These are phyloP conservation scores for Microdochium trichocladiopsis DNA, from an alignment of 2,329 filamentous ascomycete genomes.

Conservation along the genomic window DNA sequence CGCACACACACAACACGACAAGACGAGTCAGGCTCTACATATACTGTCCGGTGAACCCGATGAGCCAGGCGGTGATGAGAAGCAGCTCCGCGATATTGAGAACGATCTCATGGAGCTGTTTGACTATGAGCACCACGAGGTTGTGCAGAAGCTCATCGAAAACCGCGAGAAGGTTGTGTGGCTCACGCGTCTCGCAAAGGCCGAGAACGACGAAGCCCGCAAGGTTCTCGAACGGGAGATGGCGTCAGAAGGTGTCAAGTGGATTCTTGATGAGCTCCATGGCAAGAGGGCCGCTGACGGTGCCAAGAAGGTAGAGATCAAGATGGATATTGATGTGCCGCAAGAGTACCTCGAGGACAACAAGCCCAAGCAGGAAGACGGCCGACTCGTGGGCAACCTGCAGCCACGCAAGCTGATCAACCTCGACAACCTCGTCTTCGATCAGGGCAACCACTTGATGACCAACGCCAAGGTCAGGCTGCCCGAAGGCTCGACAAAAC, in stretches of 20 bases:
- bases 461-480: conserved; percentile 95
- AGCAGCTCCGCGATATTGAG: conserved; percentile 84
- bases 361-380: conserved; percentile 51
- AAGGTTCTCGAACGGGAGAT: conserved; percentile 83
- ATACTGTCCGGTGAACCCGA: conserved; percentile 73
- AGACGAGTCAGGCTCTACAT: conserved; percentile 76
- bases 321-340: conserved; percentile 86
- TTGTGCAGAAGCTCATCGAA: conserved; percentile 83
- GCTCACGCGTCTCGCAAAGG: conserved; percentile 81
- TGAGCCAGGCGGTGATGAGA: conserved; percentile 68
- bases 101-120: conserved; percentile 98
- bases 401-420: conserved; percentile 86
- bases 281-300: conserved; percentile 59
- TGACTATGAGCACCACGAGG: conserved; percentile 91
- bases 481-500: conserved; percentile 89
- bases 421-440: conserved; percentile 91
- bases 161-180: conserved; percentile 94
- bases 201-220: conserved; percentile 71
- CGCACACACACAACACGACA: conserved; percentile 87
- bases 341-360: conserved; percentile 47
- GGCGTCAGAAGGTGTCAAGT: conserved; percentile 76
- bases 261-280: conserved; percentile 81
- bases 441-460: conserved; percentile 98
- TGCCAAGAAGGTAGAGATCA: conserved; percentile 74
- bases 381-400: conserved; percentile 70